Evolutionary conservation across 1,284 basidiomycete species (phyloP).

Genomic region (Ganoderma boninense): DNA sequence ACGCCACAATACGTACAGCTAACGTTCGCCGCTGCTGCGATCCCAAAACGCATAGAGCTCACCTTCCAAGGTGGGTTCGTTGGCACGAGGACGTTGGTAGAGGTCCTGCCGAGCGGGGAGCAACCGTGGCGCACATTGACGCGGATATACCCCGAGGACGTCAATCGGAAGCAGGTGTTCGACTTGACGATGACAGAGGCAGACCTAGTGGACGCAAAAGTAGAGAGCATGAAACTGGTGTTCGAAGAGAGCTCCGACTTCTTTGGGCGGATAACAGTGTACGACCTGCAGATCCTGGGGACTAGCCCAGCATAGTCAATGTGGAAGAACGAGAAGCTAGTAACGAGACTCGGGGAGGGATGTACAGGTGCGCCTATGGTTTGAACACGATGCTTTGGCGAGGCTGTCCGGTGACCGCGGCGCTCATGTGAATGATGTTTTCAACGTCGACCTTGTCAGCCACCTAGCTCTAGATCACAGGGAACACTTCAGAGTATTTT

Average conservation of each 20-base stretch:
- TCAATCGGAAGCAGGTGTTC: conserved; percentile 75
- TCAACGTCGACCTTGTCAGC: neutral
- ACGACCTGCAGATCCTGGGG: conserved; percentile 60
- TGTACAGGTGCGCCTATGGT: neutral
- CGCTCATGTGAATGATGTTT: neutral
- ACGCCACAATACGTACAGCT: conserved; percentile 79
- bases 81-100: conserved; percentile 66
- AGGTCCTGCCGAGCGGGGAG: conserved; percentile 43
- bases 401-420: neutral
- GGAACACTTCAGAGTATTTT: neutral
- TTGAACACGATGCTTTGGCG: neutral
- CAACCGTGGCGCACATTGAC: conserved; percentile 56
- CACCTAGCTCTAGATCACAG: neutral
- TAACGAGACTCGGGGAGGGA: neutral
- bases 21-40: conserved; percentile 58
- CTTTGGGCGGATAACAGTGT: conserved; percentile 78
- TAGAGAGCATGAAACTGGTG: conserved; percentile 64
- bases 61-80: conserved; percentile 89
- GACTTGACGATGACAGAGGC: conserved; percentile 47
- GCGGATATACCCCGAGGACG: conserved; percentile 77
- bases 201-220: conserved; percentile 36
- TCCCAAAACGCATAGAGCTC: conserved; percentile 62
- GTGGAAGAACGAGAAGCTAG: neutral
- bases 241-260: conserved; percentile 84
- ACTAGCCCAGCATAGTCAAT: neutral